Percentiles rank a stretch among this genome's conserved stretches.
These are phyloP conservation scores for Geotrichum reessii DNA, from an alignment of 1,139 yeast genomes.

Conservation along the genomic window DNA sequence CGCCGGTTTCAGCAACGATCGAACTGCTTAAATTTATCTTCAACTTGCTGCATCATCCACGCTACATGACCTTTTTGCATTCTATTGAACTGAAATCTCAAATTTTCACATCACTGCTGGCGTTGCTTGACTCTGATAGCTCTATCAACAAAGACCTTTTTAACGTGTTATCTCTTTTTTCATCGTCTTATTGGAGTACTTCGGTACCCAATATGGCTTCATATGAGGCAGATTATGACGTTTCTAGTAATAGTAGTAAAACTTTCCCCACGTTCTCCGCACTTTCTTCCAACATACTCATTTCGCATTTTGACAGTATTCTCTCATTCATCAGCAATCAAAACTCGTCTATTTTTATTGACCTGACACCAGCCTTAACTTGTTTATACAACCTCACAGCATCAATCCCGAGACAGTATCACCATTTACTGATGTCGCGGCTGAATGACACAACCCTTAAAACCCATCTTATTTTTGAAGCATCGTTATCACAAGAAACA, in stretches of 20 bases:
- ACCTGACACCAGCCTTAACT: conserved; percentile 10
- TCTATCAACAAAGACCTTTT: not conserved
- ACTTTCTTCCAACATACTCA: not conserved
- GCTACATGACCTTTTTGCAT: conserved; percentile 1
- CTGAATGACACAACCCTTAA: not conserved
- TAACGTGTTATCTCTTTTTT: not conserved
- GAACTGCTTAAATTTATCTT: conserved; percentile 25
- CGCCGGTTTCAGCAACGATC: conserved; percentile 10
- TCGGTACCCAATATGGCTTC: not conserved
- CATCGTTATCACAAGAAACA: not conserved
- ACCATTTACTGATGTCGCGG: not conserved
- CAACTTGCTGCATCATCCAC: conserved; percentile 26
- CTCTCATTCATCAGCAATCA: not conserved
- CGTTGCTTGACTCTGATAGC: not conserved
- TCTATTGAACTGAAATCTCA: not conserved
- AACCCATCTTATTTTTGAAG: not conserved
- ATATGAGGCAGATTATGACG: not conserved
- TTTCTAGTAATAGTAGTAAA: not conserved
- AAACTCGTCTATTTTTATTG: not conserved
- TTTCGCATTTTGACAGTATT: not conserved
- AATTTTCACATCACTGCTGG: not conserved
- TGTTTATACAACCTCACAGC: conserved; percentile 6
- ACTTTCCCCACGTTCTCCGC: not conserved
- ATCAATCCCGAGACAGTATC: not conserved
- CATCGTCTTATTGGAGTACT: not conserved